phyloP scores from a whole-genome alignment of 2,329 filamentous ascomycete species.

The Aspergillus novoparasiticus region DNA sequence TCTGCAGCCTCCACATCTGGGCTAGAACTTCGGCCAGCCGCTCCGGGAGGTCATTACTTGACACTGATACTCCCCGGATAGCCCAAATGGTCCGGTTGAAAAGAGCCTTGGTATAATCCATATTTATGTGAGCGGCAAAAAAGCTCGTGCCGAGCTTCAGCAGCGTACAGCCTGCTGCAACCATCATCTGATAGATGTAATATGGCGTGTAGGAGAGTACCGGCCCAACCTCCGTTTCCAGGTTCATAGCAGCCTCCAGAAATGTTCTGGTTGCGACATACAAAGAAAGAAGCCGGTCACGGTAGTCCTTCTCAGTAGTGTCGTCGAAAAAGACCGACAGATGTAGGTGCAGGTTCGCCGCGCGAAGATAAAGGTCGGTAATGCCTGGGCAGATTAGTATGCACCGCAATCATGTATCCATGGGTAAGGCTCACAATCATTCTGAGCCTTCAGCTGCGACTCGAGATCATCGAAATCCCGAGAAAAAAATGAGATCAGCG shows the following conservation, averaged over 20 bases:
- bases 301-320: conserved; percentile 49
- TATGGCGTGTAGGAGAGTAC: conserved; percentile 58
- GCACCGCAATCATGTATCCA: neutral
- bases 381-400: conserved; percentile 35
- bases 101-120: conserved; percentile 57
- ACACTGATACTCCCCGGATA: conserved; percentile 62
- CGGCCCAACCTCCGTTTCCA: conserved; percentile 48
- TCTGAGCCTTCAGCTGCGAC: conserved; percentile 49
- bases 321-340: conserved; percentile 55
- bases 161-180: conserved; percentile 65
- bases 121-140: conserved; percentile 60
- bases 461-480: conserved; percentile 55
- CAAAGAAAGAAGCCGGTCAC: conserved; percentile 47
- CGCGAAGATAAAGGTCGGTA: conserved; percentile 51
- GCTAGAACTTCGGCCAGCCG: conserved; percentile 67
- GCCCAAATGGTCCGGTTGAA: conserved; percentile 63
- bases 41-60: conserved; percentile 64
- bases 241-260: conserved; percentile 49
- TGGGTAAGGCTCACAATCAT: conserved; percentile 38
- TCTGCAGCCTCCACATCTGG: conserved; percentile 63
- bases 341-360: conserved; percentile 51
- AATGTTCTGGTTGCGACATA: conserved; percentile 51
- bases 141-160: conserved; percentile 69
- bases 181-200: conserved; percentile 69
- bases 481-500: conserved; percentile 48